Evolutionary conservation across 306 rosid genomes (phyloP).

Genomic region (Dalbergia cultrata): DNA sequence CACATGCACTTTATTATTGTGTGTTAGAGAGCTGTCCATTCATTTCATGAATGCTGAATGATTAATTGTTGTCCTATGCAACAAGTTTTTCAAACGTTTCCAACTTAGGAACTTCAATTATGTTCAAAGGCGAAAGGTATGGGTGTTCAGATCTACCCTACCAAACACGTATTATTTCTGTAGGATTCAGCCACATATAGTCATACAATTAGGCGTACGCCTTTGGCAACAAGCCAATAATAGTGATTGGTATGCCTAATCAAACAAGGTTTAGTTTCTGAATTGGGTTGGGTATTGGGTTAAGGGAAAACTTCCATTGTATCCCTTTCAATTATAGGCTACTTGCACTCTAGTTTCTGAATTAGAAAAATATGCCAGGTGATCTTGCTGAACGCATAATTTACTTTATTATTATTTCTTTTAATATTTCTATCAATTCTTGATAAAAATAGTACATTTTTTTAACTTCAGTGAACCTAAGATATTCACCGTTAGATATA

Average conservation of each 20-base stretch:
- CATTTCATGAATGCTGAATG: constrained; percentile 30
- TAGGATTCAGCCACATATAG: constrained; percentile 8
- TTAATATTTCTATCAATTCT: too few relatives aligned
- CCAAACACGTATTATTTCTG: constrained; percentile 30
- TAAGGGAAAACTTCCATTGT: too few relatives aligned
- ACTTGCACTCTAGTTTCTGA: too few relatives aligned
- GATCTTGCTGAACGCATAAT: too few relatives aligned
- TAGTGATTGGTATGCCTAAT: constrained; percentile 9
- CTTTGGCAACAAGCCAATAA: neutral
- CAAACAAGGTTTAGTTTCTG: too few relatives aligned
- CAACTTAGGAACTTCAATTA: constrained; percentile 5
- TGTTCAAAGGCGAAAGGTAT: constrained; percentile 14
- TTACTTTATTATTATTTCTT: too few relatives aligned
- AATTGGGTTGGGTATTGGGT: too few relatives aligned
- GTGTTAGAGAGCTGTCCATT: constrained; percentile 41
- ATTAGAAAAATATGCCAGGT: too few relatives aligned
- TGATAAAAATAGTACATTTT: too few relatives aligned
- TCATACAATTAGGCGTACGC: neutral
- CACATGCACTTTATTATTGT: constrained; percentile 37
- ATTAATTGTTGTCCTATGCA: constrained; percentile 40
- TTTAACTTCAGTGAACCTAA: too few relatives aligned
- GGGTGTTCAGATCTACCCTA: constrained; percentile 17
- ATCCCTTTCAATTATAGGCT: too few relatives aligned
- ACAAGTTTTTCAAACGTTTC: constrained; percentile 45
- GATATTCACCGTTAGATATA: too few relatives aligned